These are phyloP conservation scores for Chromera velia DNA, from an alignment of 73 alveolate species.

Conservation along the genomic window DNA sequence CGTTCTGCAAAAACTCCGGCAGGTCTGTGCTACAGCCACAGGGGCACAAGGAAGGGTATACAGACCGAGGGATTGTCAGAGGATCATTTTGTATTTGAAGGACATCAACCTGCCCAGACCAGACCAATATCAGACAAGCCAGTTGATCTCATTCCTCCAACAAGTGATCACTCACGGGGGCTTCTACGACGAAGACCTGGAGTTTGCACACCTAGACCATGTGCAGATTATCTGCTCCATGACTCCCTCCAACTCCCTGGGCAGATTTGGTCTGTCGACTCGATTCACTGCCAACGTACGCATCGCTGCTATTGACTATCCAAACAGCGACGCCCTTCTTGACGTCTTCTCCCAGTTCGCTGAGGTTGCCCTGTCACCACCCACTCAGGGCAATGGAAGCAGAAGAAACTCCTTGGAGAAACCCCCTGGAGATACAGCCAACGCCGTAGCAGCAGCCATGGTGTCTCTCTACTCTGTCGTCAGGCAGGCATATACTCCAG, in stretches of 20 bases:
- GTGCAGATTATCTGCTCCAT: conserved; percentile 88
- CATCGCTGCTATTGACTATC: conserved; percentile 87
- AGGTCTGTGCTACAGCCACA: conserved; percentile 71
- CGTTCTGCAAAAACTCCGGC: conserved; percentile 90
- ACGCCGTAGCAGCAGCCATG: conserved; percentile 77
- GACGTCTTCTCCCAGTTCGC: no score
- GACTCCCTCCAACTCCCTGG: conserved; percentile 97
- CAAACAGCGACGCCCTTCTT: no score
- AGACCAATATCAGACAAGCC: conserved; percentile 94
- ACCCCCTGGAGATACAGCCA: conserved; percentile 38
- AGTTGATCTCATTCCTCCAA: conserved; percentile 93
- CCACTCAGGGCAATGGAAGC: no score
- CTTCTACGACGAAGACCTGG: conserved; percentile 96
- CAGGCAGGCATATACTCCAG: conserved; percentile 80
- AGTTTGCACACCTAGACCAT: conserved; percentile 86
- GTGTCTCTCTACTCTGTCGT: conserved; percentile 77
- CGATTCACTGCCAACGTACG: conserved; percentile 99
- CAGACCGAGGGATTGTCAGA: conserved; percentile 89
- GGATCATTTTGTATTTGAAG: conserved; percentile 90
- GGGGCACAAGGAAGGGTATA: conserved; percentile 73
- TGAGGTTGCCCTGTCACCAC: no score
- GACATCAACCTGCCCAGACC: conserved; percentile 99
- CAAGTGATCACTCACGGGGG: conserved; percentile 96
- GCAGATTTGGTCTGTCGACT: conserved; percentile 92
- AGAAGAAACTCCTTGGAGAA: no score